Evolutionary conservation across 805 yeast genomes (phyloP).

Genomic region (Myxozyma nipponensis): DNA sequence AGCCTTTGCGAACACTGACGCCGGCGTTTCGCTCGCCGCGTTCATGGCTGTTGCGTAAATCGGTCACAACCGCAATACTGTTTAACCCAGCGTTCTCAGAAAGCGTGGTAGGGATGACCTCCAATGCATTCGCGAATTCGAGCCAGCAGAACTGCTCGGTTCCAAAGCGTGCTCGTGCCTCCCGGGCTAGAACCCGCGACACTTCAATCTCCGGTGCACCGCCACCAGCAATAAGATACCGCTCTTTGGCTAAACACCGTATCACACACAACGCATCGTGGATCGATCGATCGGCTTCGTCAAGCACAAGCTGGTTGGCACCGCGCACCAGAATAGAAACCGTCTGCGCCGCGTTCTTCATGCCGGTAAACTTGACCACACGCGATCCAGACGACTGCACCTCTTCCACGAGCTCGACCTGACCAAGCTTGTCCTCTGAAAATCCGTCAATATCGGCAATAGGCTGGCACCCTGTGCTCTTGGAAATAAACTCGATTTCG

Average conservation of each 20-base stretch:
- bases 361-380: constrained; percentile 82
- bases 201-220: constrained; percentile 97
- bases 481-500: constrained; percentile 83
- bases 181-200: constrained; percentile 66
- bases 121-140: constrained; percentile 88
- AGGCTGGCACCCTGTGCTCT: constrained; percentile 88
- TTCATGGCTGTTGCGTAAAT: constrained; percentile 85
- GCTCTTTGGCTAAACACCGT: constrained; percentile 81
- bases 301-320: constrained; percentile 83
- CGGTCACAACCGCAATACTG: constrained; percentile 87
- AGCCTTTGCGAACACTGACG: constrained; percentile 88
- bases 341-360: constrained; percentile 56
- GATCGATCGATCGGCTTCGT: constrained; percentile 94
- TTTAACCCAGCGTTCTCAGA: constrained; percentile 95
- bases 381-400: constrained; percentile 84
- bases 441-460: constrained; percentile 93
- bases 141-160: constrained; percentile 87
- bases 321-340: constrained; percentile 93
- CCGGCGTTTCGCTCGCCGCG: constrained; percentile 92
- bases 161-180: constrained; percentile 70
- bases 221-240: constrained; percentile 94
- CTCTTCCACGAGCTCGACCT: constrained; percentile 91
- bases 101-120: constrained; percentile 86
- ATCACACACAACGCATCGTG: constrained; percentile 97
- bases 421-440: constrained; percentile 86